These are phyloP conservation scores for Mycena rebaudengoi DNA, from an alignment of 768 basidiomycete species.

Conservation along the genomic window DNA sequence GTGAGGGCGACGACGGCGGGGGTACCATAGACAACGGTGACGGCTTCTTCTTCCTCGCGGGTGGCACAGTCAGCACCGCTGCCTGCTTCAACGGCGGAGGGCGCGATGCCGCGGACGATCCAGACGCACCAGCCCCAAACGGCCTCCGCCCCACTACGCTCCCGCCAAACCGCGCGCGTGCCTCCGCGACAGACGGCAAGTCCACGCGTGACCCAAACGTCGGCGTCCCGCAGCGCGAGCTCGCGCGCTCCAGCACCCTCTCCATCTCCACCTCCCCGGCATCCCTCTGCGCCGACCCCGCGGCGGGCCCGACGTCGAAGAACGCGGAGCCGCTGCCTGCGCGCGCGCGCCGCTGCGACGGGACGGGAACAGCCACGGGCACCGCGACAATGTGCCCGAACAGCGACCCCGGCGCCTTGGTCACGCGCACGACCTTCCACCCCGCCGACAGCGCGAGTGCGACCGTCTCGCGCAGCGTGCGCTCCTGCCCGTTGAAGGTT, in stretches of 20 bases:
- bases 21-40: conserved; percentile 39
- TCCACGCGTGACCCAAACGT: conserved; percentile 66
- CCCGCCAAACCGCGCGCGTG: conserved; percentile 49
- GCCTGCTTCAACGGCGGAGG: conserved; percentile 33
- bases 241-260: conserved; percentile 52
- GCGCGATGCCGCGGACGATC: conserved; percentile 6
- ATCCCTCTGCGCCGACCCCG: conserved; percentile 20
- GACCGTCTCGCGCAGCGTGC: conserved; percentile 71
- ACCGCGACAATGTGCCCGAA: conserved; percentile 79
- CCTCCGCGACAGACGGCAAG: conserved; percentile 55
- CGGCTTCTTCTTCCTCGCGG: conserved; percentile 43
- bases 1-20: conserved; percentile 30
- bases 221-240: conserved; percentile 66
- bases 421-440: conserved; percentile 67
- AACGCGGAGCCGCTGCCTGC: conserved; percentile 34
- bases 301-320: conserved; percentile 29
- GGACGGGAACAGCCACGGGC: conserved; percentile 60
- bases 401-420: conserved; percentile 65
- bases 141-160: conserved; percentile 23
- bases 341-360: conserved; percentile 28
- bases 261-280: conserved; percentile 39
- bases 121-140: conserved; percentile 9
- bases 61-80: conserved; percentile 26
- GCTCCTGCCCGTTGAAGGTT: conserved; percentile 73
- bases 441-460: conserved; percentile 63